These are phyloP conservation scores for Taphrina pruni DNA, from an alignment of 1,139 yeast genomes.

Conservation along the genomic window DNA sequence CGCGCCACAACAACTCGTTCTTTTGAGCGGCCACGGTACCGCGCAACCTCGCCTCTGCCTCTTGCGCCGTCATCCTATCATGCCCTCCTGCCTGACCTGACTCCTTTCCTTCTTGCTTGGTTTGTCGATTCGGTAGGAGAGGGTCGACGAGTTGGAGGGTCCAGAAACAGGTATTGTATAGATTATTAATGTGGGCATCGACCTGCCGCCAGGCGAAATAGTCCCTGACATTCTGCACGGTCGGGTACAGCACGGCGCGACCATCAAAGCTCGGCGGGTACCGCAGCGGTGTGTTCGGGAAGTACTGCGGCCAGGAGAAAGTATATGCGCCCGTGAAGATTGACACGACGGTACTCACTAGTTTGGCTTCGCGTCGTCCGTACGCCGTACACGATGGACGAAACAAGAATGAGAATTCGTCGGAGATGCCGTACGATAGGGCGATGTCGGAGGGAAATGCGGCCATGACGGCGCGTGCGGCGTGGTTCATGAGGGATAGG, in stretches of 20 bases:
- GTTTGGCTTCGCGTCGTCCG: slow-evolving; percentile 56
- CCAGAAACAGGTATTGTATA: slow-evolving; percentile 96
- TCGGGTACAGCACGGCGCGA: slow-evolving; percentile 86
- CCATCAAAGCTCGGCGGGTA: slow-evolving; percentile 88
- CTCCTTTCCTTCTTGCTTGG: no score
- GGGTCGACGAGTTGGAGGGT: slow-evolving; percentile 62
- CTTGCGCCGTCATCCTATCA: slow-evolving; percentile 58
- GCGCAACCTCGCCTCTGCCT: slow-evolving; percentile 60
- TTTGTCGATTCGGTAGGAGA: no score
- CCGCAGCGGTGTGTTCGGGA: slow-evolving; percentile 57
- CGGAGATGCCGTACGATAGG: slow-evolving; percentile 92
- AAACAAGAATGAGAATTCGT: slow-evolving; percentile 63
- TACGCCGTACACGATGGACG: slow-evolving; percentile 6
- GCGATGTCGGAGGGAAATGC: slow-evolving; percentile 68
- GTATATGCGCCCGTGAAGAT: slow-evolving; percentile 79
- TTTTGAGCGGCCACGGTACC: slow-evolving; percentile 85
- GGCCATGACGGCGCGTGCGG: slow-evolving; percentile 71
- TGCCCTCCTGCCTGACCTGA: background rate
- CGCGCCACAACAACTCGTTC: slow-evolving; percentile 78
- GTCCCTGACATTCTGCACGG: slow-evolving; percentile 65
- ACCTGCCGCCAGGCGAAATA: slow-evolving; percentile 95
- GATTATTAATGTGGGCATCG: slow-evolving; percentile 92
- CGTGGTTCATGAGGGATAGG: slow-evolving; percentile 74
- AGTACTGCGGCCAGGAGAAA: slow-evolving; percentile 66
- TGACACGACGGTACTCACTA: slow-evolving; percentile 80